These are phyloP conservation scores for Pogostemon cablin DNA, from an alignment of 257 asterid genomes.

Conservation along the genomic window DNA sequence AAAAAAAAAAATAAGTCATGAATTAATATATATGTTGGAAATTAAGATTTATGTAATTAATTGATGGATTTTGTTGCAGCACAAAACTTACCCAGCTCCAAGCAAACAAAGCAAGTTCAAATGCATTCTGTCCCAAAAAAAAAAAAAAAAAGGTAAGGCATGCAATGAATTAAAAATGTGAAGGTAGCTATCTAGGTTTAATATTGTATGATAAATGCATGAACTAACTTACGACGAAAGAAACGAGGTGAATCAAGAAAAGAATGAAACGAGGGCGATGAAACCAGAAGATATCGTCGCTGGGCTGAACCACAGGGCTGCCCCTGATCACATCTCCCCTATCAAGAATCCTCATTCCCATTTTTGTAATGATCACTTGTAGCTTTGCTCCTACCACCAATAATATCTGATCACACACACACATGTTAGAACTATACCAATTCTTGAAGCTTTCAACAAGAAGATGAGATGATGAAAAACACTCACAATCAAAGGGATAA, in stretches of 20 bases:
- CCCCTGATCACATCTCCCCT: constrained; percentile 85
- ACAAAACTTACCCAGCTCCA: constrained; percentile 78
- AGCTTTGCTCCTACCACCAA: constrained; percentile 79
- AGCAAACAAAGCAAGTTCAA: constrained; percentile 87
- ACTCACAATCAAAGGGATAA: constrained; percentile 80
- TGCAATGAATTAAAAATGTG: too few relatives aligned
- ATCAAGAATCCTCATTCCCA: constrained; percentile 86
- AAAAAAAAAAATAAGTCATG: not conserved
- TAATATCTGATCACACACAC: constrained; percentile 47
- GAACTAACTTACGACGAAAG: constrained; percentile 56
- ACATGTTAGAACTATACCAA: not conserved
- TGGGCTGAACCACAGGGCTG: constrained; percentile 72
- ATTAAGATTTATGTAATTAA: not conserved
- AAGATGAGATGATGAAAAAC: not conserved
- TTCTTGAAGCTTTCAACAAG: not conserved
- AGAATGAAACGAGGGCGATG: constrained; percentile 67
- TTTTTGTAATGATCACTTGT: constrained; percentile 83
- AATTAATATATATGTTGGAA: not conserved
- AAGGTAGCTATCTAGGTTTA: too few relatives aligned
- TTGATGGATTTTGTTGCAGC: not conserved
- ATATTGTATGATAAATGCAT: too few relatives aligned
- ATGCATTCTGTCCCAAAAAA: constrained; percentile 71
- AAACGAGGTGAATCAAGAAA: constrained; percentile 73
- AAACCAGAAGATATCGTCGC: constrained; percentile 86
- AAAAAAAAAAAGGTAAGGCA: too few relatives aligned